These are phyloP conservation scores for Populus simonii DNA, from an alignment of 345 rosid species.

Conservation along the genomic window DNA sequence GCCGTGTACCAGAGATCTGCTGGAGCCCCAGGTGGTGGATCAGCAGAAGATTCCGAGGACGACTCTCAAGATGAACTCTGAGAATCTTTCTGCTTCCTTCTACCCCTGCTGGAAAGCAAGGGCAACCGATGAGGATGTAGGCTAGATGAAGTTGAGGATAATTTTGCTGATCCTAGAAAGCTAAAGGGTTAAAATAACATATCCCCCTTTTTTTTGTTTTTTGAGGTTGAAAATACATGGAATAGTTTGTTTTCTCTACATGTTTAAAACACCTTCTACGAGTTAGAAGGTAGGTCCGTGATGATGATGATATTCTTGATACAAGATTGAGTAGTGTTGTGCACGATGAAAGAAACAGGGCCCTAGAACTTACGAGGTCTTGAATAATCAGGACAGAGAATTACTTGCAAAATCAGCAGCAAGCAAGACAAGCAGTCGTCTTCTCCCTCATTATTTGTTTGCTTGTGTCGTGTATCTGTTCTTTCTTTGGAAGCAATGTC, in stretches of 20 bases:
- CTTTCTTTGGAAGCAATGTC: too few relatives aligned
- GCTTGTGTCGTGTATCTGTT: too few relatives aligned
- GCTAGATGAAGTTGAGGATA: constrained; percentile 14
- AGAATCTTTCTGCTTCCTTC: constrained; percentile 6
- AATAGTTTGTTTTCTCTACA: constrained; percentile 1
- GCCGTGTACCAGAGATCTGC: constrained; percentile 85
- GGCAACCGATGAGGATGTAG: constrained; percentile 16
- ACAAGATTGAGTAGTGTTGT: not conserved
- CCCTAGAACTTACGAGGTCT: not conserved
- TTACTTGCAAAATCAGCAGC: too few relatives aligned
- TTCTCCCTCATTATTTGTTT: too few relatives aligned
- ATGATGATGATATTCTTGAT: not conserved
- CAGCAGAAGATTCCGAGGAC: constrained; percentile 39
- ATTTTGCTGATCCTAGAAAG: constrained; percentile 30
- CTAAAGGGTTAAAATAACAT: not conserved
- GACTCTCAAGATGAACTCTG: constrained; percentile 66
- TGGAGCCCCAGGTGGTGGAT: constrained; percentile 63
- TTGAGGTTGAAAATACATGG: constrained; percentile 17
- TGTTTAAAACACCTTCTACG: not conserved
- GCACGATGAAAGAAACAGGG: not conserved
- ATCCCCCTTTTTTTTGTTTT: constrained; percentile 18
- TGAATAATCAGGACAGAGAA: too few relatives aligned
- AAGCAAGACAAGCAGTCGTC: too few relatives aligned
- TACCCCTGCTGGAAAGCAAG: not conserved
- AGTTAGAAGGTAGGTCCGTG: not conserved